Percentiles rank a stretch among this genome's conserved stretches.
Conservation (phyloP, 2,329 filamentous ascomycete species). For the Pleomassaria siparia region DNA sequence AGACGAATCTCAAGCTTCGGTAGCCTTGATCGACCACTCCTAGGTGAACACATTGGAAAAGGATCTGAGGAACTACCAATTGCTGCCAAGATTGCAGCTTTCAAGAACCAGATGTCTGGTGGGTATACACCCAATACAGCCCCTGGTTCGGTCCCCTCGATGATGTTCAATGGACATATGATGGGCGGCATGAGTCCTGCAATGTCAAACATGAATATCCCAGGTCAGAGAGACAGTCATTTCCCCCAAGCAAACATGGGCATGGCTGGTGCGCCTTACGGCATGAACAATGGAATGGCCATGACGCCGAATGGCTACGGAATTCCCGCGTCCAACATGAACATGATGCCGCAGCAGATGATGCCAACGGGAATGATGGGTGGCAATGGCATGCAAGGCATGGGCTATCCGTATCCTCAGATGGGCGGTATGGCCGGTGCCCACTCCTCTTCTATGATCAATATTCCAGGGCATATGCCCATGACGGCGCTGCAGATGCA, state of each 20-base stretch:
- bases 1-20: conserved; percentile 34
- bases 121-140: conserved; percentile 8
- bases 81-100: conserved; percentile 39
- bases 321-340: conserved; percentile 10
- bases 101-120: conserved; percentile 36
- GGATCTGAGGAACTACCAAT: conserved; percentile 31
- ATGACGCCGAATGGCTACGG: conserved; percentile 12
- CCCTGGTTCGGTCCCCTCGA: conserved; percentile 10
- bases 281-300: conserved; percentile 21
- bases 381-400: conserved; percentile 15
- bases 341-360: conserved; percentile 16
- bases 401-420: conserved; percentile 14
- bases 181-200: conserved; percentile 12
- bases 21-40: conserved; percentile 28
- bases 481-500: conserved; percentile 23
- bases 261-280: conserved; percentile 4
- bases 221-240: conserved; percentile 15
- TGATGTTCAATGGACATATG: conserved; percentile 16
- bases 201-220: conserved; percentile 16
- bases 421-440: conserved; percentile 18
- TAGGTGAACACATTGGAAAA: conserved; percentile 25
- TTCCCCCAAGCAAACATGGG: conserved; percentile 20
- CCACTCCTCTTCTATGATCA: conserved; percentile 16
- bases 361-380: conserved; percentile 17
- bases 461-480: conserved; percentile 7